Percentiles rank a stretch among this genome's conserved stretches.
Evolutionary conservation across 2,329 filamentous ascomycete species (phyloP).

Genomic region (Aspergillus sclerotialis): DNA sequence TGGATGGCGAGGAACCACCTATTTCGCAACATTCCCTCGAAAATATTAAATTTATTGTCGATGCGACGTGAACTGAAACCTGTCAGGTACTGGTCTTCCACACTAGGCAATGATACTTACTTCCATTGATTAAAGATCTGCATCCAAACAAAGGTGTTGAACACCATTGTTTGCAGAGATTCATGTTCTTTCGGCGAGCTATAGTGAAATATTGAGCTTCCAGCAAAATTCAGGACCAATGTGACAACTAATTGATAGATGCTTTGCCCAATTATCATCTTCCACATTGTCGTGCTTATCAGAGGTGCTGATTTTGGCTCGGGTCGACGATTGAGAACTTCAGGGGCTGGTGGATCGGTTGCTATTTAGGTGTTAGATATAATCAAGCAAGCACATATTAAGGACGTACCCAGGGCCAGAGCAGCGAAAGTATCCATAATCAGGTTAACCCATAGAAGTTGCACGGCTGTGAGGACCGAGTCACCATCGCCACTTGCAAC

Average conservation of each 20-base stretch:
- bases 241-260: slow-evolving; percentile 39
- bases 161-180: slow-evolving; percentile 32
- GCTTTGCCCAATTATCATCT: slow-evolving; percentile 39
- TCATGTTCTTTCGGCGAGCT: slow-evolving; percentile 10
- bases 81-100: neutral
- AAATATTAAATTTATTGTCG: slow-evolving; percentile 39
- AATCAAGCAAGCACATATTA: neutral
- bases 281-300: slow-evolving; percentile 42
- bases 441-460: slow-evolving; percentile 62
- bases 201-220: slow-evolving; percentile 27
- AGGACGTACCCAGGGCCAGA: slow-evolving; percentile 44
- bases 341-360: slow-evolving; percentile 54
- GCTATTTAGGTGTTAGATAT: slow-evolving; percentile 25
- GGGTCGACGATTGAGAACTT: slow-evolving; percentile 49
- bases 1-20: slow-evolving; percentile 55
- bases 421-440: slow-evolving; percentile 66
- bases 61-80: slow-evolving; percentile 30
- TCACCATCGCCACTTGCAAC: slow-evolving; percentile 50
- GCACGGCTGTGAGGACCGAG: slow-evolving; percentile 59
- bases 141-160: slow-evolving; percentile 43
- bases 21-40: slow-evolving; percentile 37
- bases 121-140: slow-evolving; percentile 47
- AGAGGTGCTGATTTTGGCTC: slow-evolving; percentile 40
- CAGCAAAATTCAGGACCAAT: slow-evolving; percentile 40
- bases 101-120: slow-evolving; percentile 7